These are phyloP conservation scores for Neurospora tetrasperma DNA, from an alignment of 495 filamentous ascomycete genomes.

Conservation along the genomic window DNA sequence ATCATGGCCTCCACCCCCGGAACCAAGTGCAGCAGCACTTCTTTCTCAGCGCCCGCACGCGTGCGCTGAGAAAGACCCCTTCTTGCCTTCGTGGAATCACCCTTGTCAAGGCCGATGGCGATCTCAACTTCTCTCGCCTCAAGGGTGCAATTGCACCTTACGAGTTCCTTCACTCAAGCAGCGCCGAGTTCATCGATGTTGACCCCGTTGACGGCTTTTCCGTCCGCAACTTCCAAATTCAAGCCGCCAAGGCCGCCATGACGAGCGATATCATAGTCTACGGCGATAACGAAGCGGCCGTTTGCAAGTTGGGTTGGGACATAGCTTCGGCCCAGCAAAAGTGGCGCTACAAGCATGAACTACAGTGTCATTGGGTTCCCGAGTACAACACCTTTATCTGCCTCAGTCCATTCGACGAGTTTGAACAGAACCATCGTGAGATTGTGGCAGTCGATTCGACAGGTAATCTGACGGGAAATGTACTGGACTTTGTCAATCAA, in stretches of 20 bases:
- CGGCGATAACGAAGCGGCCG: conserved; percentile 55
- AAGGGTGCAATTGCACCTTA: conserved; percentile 76
- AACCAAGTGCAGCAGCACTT: conserved; percentile 85
- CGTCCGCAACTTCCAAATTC: conserved; percentile 93
- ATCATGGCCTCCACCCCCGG: conserved; percentile 84
- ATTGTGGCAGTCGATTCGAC: conserved; percentile 66
- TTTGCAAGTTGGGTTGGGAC: conserved; percentile 57
- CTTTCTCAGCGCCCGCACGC: conserved; percentile 63
- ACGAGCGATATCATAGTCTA: conserved; percentile 91
- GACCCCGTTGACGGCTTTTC: conserved; percentile 80
- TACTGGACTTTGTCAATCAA: conserved; percentile 86
- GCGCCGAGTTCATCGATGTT: conserved; percentile 53
- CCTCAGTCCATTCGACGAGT: conserved; percentile 54
- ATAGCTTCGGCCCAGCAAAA: conserved; percentile 65
- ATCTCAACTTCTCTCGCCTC: conserved; percentile 61
- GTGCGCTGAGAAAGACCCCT: conserved; percentile 61
- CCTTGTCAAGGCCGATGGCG: conserved; percentile 79
- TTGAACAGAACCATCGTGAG: conserved; percentile 60
- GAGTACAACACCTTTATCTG: conserved; percentile 77
- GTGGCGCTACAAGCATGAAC: conserved; percentile 56
- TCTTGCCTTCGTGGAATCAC: conserved; percentile 72
- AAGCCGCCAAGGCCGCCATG: conserved; percentile 78
- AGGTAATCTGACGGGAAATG: conserved; percentile 62
- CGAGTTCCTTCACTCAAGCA: conserved; percentile 53
- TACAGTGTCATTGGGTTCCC: conserved; percentile 43